Evolutionary conservation across 495 filamentous ascomycete species (phyloP).

Genomic region (Hypomontagnella submonticulosa): DNA sequence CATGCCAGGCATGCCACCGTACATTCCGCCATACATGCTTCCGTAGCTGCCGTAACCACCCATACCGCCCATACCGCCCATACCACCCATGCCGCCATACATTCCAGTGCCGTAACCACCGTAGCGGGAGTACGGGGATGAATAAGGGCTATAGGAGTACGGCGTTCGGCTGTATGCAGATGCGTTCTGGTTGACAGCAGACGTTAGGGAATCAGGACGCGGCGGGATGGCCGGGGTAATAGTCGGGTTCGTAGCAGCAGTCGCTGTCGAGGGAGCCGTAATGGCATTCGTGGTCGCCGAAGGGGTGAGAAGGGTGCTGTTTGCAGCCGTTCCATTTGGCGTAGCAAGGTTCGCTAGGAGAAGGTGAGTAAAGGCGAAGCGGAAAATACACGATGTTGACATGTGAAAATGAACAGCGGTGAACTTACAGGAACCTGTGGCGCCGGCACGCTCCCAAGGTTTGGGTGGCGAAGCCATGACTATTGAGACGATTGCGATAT

Average conservation of each 20-base stretch:
- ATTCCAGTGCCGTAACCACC: conserved; percentile 51
- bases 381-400: conserved; percentile 33
- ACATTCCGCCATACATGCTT: conserved; percentile 74
- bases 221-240: conserved; percentile 79
- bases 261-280: conserved; percentile 58
- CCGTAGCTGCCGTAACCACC: conserved; percentile 59
- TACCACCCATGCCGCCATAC: conserved; percentile 54
- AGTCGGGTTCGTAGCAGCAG: conserved; percentile 53
- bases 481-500: conserved; percentile 29
- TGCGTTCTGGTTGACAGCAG: conserved; percentile 84
- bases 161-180: conserved; percentile 76
- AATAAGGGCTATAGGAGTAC: conserved; percentile 65
- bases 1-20: conserved; percentile 67
- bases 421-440: conserved; percentile 61
- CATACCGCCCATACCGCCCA: conserved; percentile 58
- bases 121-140: conserved; percentile 59
- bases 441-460: conserved; percentile 89
- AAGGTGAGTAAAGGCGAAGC: conserved; percentile 10
- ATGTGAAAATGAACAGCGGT: conserved; percentile 17
- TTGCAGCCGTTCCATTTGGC: conserved; percentile 53
- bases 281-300: conserved; percentile 54
- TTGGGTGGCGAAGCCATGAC: conserved; percentile 85
- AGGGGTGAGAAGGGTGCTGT: conserved; percentile 4
- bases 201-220: conserved; percentile 77
- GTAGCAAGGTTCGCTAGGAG: conserved; percentile 55